Percentiles rank a stretch among this genome's conserved stretches.
Conservation (phyloP, 768 basidiomycete species). For the Galerina marginata region DNA sequence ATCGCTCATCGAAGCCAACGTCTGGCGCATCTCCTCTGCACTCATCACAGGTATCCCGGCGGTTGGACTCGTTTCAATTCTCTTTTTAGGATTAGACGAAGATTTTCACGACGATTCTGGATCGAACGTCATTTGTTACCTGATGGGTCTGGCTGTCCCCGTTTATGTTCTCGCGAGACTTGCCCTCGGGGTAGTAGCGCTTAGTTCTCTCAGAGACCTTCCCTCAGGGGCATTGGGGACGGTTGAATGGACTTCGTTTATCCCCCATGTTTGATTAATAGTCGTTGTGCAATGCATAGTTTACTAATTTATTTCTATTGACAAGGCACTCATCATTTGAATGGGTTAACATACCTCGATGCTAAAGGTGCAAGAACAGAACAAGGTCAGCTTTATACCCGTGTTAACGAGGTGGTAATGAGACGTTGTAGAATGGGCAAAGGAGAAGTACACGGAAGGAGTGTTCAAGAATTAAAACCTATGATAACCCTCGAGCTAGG, state of each 20-base stretch:
- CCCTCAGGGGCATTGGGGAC: background rate
- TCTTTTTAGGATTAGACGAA: background rate
- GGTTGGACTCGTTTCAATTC: background rate
- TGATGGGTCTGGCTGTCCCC: background rate
- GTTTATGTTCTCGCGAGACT: background rate
- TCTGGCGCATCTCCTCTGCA: background rate
- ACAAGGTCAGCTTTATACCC: no score
- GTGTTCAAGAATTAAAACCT: no score
- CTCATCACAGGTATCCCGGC: background rate
- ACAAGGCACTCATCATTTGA: no score
- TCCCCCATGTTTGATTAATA: no score
- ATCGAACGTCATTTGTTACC: background rate
- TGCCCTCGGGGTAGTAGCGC: background rate
- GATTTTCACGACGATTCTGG: background rate
- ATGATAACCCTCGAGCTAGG: no score
- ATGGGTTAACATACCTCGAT: no score
- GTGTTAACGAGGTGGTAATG: no score
- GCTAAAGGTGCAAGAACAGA: no score
- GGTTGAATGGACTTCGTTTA: constrained; percentile 2
- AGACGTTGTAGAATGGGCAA: no score
- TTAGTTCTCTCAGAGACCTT: background rate
- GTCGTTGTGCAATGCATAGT: no score
- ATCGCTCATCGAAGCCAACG: background rate
- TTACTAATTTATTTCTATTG: no score
- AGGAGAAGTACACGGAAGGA: no score